Conservation (phyloP, 345 rosid genomes). For the Limnanthes douglasii region DNA sequence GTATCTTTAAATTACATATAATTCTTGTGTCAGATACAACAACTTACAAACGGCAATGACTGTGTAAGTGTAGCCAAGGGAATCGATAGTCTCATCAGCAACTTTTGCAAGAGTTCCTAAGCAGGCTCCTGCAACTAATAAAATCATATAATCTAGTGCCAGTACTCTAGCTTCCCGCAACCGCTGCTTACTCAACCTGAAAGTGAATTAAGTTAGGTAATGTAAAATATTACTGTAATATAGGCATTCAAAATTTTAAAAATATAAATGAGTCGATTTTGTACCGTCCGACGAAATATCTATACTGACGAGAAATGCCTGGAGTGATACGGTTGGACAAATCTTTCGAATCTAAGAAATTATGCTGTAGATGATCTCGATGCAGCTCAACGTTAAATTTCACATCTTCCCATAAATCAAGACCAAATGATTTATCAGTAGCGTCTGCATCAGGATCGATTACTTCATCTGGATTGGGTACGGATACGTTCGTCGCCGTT, state of each 20-base stretch:
- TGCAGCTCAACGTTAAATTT: slow-evolving; percentile 21
- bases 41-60: slow-evolving; percentile 86
- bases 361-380: slow-evolving; percentile 23
- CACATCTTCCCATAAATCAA: slow-evolving; percentile 40
- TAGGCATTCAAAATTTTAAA: background rate
- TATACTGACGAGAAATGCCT: slow-evolving; percentile 38
- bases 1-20: too few relatives aligned
- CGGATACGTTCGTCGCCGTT: slow-evolving; percentile 10
- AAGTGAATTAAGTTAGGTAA: background rate
- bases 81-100: slow-evolving; percentile 57
- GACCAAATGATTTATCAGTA: slow-evolving; percentile 25
- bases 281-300: slow-evolving; percentile 78
- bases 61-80: slow-evolving; percentile 64
- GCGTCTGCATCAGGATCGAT: slow-evolving; percentile 11
- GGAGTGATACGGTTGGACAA: slow-evolving; percentile 63
- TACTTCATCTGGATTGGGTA: slow-evolving; percentile 9
- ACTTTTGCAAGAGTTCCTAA: slow-evolving; percentile 79
- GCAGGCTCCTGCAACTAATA: slow-evolving; percentile 83
- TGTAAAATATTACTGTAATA: background rate
- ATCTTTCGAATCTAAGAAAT: slow-evolving; percentile 28
- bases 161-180: slow-evolving; percentile 68
- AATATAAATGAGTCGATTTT: background rate
- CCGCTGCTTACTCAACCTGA: slow-evolving; percentile 70
- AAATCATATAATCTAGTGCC: slow-evolving; percentile 50
- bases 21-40: too few relatives aligned